These are phyloP conservation scores for Parafenestella ontariensis DNA, from an alignment of 2,329 filamentous ascomycete genomes.

Conservation along the genomic window DNA sequence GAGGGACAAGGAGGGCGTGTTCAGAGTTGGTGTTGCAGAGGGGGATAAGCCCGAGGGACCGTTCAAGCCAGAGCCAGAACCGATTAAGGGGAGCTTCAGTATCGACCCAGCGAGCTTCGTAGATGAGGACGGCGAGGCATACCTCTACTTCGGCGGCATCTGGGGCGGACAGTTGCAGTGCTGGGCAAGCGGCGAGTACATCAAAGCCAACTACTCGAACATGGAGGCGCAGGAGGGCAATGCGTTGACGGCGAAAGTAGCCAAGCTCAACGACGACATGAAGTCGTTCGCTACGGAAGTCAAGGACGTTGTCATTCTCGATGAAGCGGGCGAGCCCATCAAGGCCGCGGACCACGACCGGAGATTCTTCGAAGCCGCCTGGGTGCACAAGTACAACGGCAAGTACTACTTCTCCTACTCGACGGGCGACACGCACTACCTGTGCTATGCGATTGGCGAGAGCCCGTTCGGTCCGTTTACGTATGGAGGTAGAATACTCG, in stretches of 20 bases:
- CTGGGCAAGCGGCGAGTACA: constrained; percentile 69
- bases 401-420: constrained; percentile 80
- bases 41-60: constrained; percentile 71
- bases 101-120: constrained; percentile 81
- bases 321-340: constrained; percentile 65
- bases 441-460: constrained; percentile 72
- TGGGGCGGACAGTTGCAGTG: constrained; percentile 85
- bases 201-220: constrained; percentile 45
- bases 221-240: constrained; percentile 46
- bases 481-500: constrained; percentile 73
- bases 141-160: constrained; percentile 78
- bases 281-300: constrained; percentile 63
- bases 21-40: constrained; percentile 76
- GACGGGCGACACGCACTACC: constrained; percentile 77
- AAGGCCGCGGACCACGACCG: constrained; percentile 73
- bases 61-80: constrained; percentile 69
- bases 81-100: constrained; percentile 73
- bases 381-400: constrained; percentile 75
- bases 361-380: constrained; percentile 81
- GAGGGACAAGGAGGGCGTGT: constrained; percentile 71
- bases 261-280: constrained; percentile 70
- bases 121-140: constrained; percentile 69
- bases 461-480: constrained; percentile 75
- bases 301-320: constrained; percentile 69
- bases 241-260: constrained; percentile 73